These are phyloP conservation scores for Coelastrella sp. DNA, from an alignment of 139 green algal genomes.

Conservation along the genomic window DNA sequence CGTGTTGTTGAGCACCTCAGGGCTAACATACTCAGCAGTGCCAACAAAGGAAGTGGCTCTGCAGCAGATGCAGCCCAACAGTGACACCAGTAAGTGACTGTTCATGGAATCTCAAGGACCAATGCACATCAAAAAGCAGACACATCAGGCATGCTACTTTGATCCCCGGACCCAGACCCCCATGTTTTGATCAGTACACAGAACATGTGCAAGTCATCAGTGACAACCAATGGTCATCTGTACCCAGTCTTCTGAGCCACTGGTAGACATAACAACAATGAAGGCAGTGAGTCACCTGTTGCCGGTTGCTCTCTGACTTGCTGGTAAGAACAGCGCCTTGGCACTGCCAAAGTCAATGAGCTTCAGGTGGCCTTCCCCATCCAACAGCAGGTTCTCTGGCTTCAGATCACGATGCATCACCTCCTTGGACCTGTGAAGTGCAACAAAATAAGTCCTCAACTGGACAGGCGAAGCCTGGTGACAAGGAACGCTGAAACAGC, in stretches of 20 bases:
- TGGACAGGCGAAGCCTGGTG: neutral
- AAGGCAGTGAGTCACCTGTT: neutral
- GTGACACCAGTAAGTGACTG: neutral
- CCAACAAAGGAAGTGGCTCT: constrained; percentile 83
- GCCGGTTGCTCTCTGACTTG: neutral
- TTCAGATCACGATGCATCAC: constrained; percentile 79
- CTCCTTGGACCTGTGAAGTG: constrained; percentile 14
- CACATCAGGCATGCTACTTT: neutral
- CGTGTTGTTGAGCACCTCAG: constrained; percentile 83
- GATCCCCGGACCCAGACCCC: no score
- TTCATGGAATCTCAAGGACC: neutral
- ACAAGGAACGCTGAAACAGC: neutral
- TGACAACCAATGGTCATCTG: no score
- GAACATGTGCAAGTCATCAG: no score
- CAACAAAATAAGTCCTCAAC: neutral
- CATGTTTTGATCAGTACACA: no score
- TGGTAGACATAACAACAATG: no score
- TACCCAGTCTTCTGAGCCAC: no score
- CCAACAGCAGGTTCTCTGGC: constrained; percentile 90
- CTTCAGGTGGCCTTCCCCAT: constrained; percentile 82
- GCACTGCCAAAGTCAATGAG: constrained; percentile 95
- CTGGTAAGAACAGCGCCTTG: constrained; percentile 62
- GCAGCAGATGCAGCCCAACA: neutral
- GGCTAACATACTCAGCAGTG: constrained; percentile 91
- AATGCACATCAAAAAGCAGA: neutral